Evolutionary conservation across 805 yeast genomes (phyloP).

Genomic region (Barnettozyma siamensis): DNA sequence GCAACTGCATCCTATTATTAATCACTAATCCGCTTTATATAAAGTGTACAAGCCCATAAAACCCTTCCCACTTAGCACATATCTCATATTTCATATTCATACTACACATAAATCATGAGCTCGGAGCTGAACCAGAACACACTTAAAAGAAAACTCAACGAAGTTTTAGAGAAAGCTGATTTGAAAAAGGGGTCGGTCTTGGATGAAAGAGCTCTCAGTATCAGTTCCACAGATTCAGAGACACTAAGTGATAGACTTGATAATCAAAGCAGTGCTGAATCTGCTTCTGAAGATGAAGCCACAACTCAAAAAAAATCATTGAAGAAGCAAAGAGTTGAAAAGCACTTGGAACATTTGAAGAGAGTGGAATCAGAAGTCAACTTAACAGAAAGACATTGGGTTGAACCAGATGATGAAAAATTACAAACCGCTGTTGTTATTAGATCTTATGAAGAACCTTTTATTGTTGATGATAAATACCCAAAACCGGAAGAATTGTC

Average conservation of each 20-base stretch:
- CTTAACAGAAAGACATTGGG: slow-evolving; percentile 11
- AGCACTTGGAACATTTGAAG: background rate
- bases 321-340: background rate
- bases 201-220: slow-evolving; percentile 20
- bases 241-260: slow-evolving; percentile 19
- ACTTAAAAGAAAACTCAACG: slow-evolving; percentile 17
- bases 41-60: too few relatives aligned
- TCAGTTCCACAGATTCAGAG: slow-evolving; percentile 19
- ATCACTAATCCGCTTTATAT: too few relatives aligned
- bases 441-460: slow-evolving; percentile 24
- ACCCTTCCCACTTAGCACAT: too few relatives aligned
- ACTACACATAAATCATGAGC: background rate
- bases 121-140: background rate
- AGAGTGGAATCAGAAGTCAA: slow-evolving; percentile 10
- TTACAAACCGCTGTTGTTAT: slow-evolving; percentile 24
- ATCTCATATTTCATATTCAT: background rate
- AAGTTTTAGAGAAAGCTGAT: background rate
- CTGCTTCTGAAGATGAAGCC: slow-evolving; percentile 6
- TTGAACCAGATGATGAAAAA: slow-evolving; percentile 10
- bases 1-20: too few relatives aligned
- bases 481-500: slow-evolving; percentile 21
- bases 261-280: slow-evolving; percentile 5
- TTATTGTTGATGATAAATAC: slow-evolving; percentile 13
- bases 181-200: background rate
- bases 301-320: background rate